Conservation (phyloP, 2,329 filamentous ascomycete species). For the Monilinia polystroma region DNA sequence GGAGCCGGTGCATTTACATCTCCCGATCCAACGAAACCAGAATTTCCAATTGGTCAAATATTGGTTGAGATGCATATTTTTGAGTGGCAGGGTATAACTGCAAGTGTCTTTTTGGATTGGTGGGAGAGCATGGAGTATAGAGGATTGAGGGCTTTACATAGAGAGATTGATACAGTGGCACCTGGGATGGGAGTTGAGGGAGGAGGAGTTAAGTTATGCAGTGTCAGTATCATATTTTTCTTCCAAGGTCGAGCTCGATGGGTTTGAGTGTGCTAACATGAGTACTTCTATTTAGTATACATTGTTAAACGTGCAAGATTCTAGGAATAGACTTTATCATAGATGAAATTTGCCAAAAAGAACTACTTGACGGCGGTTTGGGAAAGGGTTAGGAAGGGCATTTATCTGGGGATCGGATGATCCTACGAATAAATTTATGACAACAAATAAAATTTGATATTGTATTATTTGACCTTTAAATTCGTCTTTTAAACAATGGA, state of each 20-base stretch:
- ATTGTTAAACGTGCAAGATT: constrained; percentile 11
- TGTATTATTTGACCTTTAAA: too few species aligned
- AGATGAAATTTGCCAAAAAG: background rate
- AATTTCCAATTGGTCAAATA: constrained; percentile 36
- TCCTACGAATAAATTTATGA: too few species aligned
- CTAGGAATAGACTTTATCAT: constrained; percentile 14
- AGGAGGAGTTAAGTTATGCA: constrained; percentile 29
- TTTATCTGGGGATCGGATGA: too few species aligned
- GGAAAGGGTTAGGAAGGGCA: too few species aligned
- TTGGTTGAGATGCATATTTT: constrained; percentile 36
- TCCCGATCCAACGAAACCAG: constrained; percentile 23
- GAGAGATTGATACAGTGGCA: constrained; percentile 36
- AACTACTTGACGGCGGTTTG: background rate
- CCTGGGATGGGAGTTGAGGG: constrained; percentile 32
- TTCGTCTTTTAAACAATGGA: too few species aligned
- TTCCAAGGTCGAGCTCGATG: background rate
- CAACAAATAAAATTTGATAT: too few species aligned
- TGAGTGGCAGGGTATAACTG: constrained; percentile 27
- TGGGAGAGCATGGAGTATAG: constrained; percentile 38
- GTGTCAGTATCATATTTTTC: constrained; percentile 19
- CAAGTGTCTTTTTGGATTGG: constrained; percentile 35
- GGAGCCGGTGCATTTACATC: constrained; percentile 12
- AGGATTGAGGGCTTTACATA: constrained; percentile 35
- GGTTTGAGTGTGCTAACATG: background rate
- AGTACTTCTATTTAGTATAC: background rate